Evolutionary conservation across 2,329 filamentous ascomycete species (phyloP).

Genomic region (Colletotrichum paranaense): DNA sequence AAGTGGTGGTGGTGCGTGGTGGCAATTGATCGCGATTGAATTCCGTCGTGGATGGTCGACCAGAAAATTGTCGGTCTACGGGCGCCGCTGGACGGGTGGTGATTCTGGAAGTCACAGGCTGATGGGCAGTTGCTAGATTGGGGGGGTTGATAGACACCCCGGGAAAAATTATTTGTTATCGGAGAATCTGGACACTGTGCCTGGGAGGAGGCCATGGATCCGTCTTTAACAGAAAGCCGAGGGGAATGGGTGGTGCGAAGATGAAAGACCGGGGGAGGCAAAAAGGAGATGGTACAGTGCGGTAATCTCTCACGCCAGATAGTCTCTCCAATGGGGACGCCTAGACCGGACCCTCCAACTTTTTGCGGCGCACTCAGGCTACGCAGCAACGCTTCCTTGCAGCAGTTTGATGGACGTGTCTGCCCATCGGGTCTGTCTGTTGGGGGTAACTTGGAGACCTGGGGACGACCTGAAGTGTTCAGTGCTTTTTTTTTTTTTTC

Average conservation of each 20-base stretch:
- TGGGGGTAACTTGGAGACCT: not conserved
- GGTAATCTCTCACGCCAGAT: slow-evolving; percentile 27
- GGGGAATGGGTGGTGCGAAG: not conserved
- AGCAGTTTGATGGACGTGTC: slow-evolving; percentile 6
- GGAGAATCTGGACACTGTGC: slow-evolving; percentile 22
- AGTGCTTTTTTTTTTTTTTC: not conserved
- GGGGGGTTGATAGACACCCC: slow-evolving; percentile 27
- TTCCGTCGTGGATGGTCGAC: slow-evolving; percentile 36
- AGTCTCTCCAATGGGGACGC: slow-evolving; percentile 32
- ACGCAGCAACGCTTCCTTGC: slow-evolving; percentile 17
- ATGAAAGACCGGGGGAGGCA: slow-evolving; percentile 12
- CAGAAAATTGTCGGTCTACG: slow-evolving; percentile 35
- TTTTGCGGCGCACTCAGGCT: slow-evolving; percentile 6
- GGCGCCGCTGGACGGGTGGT: slow-evolving; percentile 34
- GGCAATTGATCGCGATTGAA: slow-evolving; percentile 38
- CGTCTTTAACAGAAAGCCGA: slow-evolving; percentile 10
- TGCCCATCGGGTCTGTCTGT: not conserved
- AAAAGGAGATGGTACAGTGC: slow-evolving; percentile 30
- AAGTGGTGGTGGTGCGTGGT: slow-evolving; percentile 34
- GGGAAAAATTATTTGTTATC: slow-evolving; percentile 38
- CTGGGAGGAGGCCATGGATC: not conserved
- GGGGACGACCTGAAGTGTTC: not conserved
- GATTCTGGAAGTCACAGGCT: slow-evolving; percentile 33
- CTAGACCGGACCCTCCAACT: slow-evolving; percentile 29
- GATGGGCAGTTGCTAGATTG: slow-evolving; percentile 33